Percentiles rank a stretch among this genome's conserved stretches.
These are phyloP conservation scores for Zygoascus hellenicus DNA, from an alignment of 1,139 yeast species.

Conservation along the genomic window DNA sequence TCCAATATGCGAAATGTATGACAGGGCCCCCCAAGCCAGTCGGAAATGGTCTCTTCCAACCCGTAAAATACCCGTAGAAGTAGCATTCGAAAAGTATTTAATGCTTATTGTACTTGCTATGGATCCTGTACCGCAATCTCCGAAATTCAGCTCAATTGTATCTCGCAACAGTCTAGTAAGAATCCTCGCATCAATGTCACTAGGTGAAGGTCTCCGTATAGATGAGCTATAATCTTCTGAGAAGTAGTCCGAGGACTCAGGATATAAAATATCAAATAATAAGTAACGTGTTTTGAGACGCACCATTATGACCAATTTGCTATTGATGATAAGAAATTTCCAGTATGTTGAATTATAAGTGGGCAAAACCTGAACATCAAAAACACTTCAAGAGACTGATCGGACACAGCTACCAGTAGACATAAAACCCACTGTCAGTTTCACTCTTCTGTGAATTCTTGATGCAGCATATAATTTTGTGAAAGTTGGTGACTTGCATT, in stretches of 20 bases:
- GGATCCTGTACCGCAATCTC: slow-evolving; percentile 72
- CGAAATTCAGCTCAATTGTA: slow-evolving; percentile 57
- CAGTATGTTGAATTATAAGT: too few relatives aligned
- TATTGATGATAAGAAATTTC: too few relatives aligned
- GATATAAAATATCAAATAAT: slow-evolving; percentile 70
- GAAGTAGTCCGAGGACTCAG: slow-evolving; percentile 27
- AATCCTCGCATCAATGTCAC: slow-evolving; percentile 21
- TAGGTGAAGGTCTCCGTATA: slow-evolving; percentile 3
- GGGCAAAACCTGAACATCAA: too few relatives aligned
- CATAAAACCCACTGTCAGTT: neutral
- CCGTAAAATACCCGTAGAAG: slow-evolving; percentile 80
- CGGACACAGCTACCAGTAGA: neutral
- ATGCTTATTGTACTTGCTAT: slow-evolving; percentile 52
- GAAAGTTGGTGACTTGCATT: neutral
- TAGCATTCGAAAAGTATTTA: slow-evolving; percentile 74
- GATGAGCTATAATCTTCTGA: slow-evolving; percentile 1
- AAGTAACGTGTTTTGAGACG: slow-evolving; percentile 80
- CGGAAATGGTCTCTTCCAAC: slow-evolving; percentile 64
- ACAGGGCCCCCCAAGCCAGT: slow-evolving; percentile 61
- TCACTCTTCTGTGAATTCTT: neutral
- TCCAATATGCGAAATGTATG: slow-evolving; percentile 53
- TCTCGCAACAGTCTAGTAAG: slow-evolving; percentile 44
- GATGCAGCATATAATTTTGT: too few relatives aligned
- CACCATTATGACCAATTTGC: slow-evolving; percentile 72
- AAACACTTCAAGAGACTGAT: neutral